These are phyloP conservation scores for Talaromyces adpressus DNA, from an alignment of 495 filamentous ascomycete species.

Conservation along the genomic window DNA sequence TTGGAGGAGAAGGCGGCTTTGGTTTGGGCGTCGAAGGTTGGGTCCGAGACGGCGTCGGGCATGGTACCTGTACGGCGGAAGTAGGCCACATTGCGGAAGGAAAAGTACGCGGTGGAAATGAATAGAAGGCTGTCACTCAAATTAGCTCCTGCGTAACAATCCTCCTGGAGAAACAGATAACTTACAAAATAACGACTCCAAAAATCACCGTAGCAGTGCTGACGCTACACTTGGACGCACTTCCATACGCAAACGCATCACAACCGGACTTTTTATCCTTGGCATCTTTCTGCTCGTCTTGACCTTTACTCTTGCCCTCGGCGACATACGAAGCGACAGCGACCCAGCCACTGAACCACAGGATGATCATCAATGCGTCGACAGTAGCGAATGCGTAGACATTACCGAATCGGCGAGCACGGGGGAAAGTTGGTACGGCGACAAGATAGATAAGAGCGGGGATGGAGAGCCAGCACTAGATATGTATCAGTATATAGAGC, in stretches of 20 bases:
- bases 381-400: constrained; percentile 73
- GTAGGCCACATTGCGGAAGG: constrained; percentile 69
- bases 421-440: constrained; percentile 77
- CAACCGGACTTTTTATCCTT: constrained; percentile 30
- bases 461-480: constrained; percentile 76
- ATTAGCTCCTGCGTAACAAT: neutral
- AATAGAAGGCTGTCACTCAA: constrained; percentile 58
- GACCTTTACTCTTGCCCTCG: constrained; percentile 37
- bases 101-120: constrained; percentile 61
- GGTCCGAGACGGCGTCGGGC: constrained; percentile 54
- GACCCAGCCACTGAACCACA: constrained; percentile 83
- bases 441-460: constrained; percentile 78
- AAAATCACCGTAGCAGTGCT: constrained; percentile 75
- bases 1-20: constrained; percentile 46
- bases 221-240: constrained; percentile 53
- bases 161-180: constrained; percentile 7
- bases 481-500: neutral
- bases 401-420: constrained; percentile 70
- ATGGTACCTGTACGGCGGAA: constrained; percentile 71
- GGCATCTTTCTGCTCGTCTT: constrained; percentile 15
- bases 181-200: constrained; percentile 76
- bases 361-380: constrained; percentile 63
- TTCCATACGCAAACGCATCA: constrained; percentile 48
- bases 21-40: constrained; percentile 42
- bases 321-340: constrained; percentile 65